phyloP scores from a whole-genome alignment of 1,284 basidiomycete genomes.

The Pseudozyma thailandica region DNA sequence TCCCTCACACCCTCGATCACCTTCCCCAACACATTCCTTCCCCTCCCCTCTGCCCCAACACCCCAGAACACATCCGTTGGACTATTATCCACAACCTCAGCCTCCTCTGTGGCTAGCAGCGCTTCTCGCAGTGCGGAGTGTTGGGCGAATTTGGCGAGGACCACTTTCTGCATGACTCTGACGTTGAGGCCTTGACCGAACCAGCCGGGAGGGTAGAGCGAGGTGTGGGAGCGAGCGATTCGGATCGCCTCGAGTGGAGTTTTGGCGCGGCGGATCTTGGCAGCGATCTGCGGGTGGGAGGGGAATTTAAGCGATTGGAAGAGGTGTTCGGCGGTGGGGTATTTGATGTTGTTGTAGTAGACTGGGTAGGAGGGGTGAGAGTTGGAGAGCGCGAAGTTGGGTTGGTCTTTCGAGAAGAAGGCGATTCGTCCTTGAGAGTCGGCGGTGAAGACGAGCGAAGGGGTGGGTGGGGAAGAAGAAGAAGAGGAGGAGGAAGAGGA shows the following conservation, averaged over 20 bases:
- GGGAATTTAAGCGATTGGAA: slow-evolving; percentile 60
- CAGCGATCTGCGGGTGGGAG: slow-evolving; percentile 45
- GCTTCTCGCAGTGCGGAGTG: slow-evolving; percentile 24
- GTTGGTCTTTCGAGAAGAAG: slow-evolving; percentile 38
- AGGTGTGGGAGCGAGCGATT: slow-evolving; percentile 41
- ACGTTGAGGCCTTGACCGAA: slow-evolving; percentile 53
- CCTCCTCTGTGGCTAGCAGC: slow-evolving; percentile 50
- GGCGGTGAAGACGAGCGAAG: neutral
- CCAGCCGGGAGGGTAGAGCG: slow-evolving; percentile 51
- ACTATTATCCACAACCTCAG: slow-evolving; percentile 46
- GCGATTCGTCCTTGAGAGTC: slow-evolving; percentile 18
- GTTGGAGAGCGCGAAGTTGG: slow-evolving; percentile 59
- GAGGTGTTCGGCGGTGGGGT: slow-evolving; percentile 58
- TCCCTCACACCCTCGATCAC: slow-evolving; percentile 50
- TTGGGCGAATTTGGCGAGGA: slow-evolving; percentile 57
- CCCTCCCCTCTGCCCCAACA: slow-evolving; percentile 22
- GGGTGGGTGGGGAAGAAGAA: too few relatives aligned
- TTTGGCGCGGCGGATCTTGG: slow-evolving; percentile 52
- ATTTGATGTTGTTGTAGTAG: slow-evolving; percentile 36
- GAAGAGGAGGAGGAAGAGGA: neutral
- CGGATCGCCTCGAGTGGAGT: slow-evolving; percentile 49
- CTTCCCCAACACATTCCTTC: slow-evolving; percentile 56
- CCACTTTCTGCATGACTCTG: slow-evolving; percentile 48
- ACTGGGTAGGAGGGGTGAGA: slow-evolving; percentile 38
- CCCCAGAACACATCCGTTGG: slow-evolving; percentile 63